Base-by-base conservation (phyloP, 192 early-diverging fungal species). In the Gigaspora rosea region DNA sequence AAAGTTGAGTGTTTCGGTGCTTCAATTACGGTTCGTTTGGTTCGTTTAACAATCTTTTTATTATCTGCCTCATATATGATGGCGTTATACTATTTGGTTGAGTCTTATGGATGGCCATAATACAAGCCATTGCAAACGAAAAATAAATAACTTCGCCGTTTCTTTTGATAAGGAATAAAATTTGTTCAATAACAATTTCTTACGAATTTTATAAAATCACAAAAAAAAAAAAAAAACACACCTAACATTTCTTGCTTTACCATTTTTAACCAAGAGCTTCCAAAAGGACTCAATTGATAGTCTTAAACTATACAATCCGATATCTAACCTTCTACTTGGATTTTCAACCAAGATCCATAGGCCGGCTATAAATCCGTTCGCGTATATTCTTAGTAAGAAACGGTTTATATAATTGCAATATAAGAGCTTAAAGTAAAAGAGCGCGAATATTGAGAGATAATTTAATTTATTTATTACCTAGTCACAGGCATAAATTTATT, bases 281-380 rank as follows among this genome's bases (percentile, higher is more conserved):
- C 82, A 83, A 13, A 69, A 2, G 3, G 54, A 22, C 56, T 83
- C 82, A 20, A 83, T 48, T 63, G 71, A 72, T 35, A 83, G 79
- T 33, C 82, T 41, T 11, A 78, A 54, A 73, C 67, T 78, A 57
- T 79, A 79, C 73, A 83, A 58, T 13, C 77, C 70, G 64, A 83
- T 62, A 7, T 77, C 80, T 8, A 78, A 35, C 52, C 79, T 70
- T 13, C 79, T 72, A 27, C 57, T 47, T 15, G 36, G 51, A 1
- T 67, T 35, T 66, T 81, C 77, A n/a, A 73, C 33, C 12, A 83
- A 56, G 16, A 83, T 62, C 82, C 82, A 83, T 8, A 80, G 20
- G 3, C 77, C 80, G 6, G 66, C 76, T 27, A 83, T 12, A 73
- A 83, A 76, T n/a, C 82, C 82, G 54, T 78, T 75, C 6, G 81